Evolutionary conservation across 208 protist genomes (phyloP), one percentile per base, ranked within the genome.

Genomic region (Trypanosoma avium): DNA sequence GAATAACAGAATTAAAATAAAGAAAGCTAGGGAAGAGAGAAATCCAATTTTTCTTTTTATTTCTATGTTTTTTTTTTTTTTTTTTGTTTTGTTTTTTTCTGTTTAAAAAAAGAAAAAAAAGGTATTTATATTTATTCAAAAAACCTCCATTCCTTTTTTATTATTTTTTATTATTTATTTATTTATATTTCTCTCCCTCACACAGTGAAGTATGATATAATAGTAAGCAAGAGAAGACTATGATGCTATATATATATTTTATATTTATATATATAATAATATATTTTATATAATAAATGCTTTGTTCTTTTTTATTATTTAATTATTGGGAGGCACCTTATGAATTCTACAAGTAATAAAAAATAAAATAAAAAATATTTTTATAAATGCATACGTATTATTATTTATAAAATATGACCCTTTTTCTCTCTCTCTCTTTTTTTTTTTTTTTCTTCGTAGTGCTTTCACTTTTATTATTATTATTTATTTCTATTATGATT

Each of bases 41-140:
- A 59, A 30, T 30, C 26, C 6, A 27, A 24, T 30, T 57, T n/a
- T 60, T 53, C n/a, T n/a, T n/a, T n/a, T n/a, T n/a, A n/a, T n/a
- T n/a, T n/a, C n/a, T n/a, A n/a, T n/a, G n/a, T n/a, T 46, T 68
- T 60, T 59, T 59, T 73, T 48, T 53, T 61, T 61, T 67, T 46
- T 4, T 24, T 49, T 61, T 42, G 47, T 10, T 69, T 49, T 22
- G 8, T 15, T 62, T 9, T 52, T 48, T 50, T 52, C 19, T 7
- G 7, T 52, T 52, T 12, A 12, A 13, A 15, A 24, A 52, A 35
- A 40, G 40, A 38, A 56, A 29, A 56, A 56, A 38, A 19, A 40
- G 2, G 7, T 17, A 4, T 32, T 40, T 4, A 56, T 1, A 29
- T 21, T 40, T 21, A 56, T 8, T 26, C 12, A 35, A 29, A 54